These are phyloP conservation scores for Backusella australiensis DNA, from an alignment of 192 early-diverging fungal species.

Conservation along the genomic window DNA sequence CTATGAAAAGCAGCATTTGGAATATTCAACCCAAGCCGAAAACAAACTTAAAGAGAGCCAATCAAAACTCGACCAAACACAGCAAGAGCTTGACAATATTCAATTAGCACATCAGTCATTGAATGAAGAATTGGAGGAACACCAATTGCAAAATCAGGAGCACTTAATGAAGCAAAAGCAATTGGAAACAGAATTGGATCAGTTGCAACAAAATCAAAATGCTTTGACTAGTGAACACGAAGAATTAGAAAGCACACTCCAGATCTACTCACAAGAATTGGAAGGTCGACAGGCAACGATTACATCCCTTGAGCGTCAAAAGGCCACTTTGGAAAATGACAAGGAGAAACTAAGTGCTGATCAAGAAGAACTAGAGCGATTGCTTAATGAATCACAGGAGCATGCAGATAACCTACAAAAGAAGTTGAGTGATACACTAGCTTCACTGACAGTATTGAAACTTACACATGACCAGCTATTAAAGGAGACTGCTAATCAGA, in stretches of 20 bases:
- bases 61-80: not conserved
- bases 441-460: slow-evolving; percentile 3
- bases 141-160: not conserved
- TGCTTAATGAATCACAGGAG: not conserved
- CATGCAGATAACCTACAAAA: not conserved
- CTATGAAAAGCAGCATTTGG: not conserved
- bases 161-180: not conserved
- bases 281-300: not conserved
- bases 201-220: not conserved
- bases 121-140: not conserved
- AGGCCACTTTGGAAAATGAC: not conserved
- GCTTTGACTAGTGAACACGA: not conserved
- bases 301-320: not conserved
- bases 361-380: not conserved
- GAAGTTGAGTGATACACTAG: not conserved
- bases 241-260: not conserved
- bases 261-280: not conserved
- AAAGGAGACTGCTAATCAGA: not conserved
- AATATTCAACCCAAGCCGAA: not conserved
- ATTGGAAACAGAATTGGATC: not conserved
- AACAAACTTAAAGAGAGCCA: not conserved
- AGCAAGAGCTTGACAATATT: not conserved
- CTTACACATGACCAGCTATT: not conserved
- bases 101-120: not conserved
- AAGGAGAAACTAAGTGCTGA: not conserved